phyloP scores from a whole-genome alignment of 2,329 filamentous ascomycete genomes.

The Aspergillus versicolor region DNA sequence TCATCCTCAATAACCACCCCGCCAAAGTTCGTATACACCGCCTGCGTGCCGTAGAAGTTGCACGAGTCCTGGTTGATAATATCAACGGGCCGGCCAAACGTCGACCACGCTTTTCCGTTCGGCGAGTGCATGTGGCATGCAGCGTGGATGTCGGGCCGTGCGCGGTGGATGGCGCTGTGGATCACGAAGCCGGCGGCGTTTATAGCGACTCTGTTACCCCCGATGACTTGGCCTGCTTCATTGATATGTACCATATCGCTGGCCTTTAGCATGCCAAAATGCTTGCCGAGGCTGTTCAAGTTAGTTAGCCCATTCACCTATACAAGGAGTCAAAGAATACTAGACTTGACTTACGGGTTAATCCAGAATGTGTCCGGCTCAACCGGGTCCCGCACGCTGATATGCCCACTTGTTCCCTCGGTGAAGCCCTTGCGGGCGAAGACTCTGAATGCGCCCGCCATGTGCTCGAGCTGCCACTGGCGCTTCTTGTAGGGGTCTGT shows the following conservation, averaged over 20 bases:
- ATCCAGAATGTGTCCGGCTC: background rate
- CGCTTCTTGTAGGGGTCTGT: conserved; percentile 23
- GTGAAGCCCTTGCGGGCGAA: conserved; percentile 44
- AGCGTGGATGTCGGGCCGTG: conserved; percentile 46
- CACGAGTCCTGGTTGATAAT: conserved; percentile 42
- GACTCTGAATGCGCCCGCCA: conserved; percentile 46
- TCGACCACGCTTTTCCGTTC: conserved; percentile 45
- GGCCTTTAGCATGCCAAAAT: conserved; percentile 46
- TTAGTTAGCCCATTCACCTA: background rate
- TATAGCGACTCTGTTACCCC: conserved; percentile 35
- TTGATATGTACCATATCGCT: conserved; percentile 49
- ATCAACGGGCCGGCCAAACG: conserved; percentile 44
- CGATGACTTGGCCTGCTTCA: conserved; percentile 43
- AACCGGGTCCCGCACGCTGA: conserved; percentile 21
- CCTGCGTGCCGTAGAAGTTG: conserved; percentile 27
- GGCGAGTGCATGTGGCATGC: conserved; percentile 48
- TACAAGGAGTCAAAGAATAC: too few species aligned
- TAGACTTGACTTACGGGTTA: background rate
- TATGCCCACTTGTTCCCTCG: conserved; percentile 45
- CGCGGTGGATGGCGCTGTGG: conserved; percentile 47
- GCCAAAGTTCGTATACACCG: conserved; percentile 45
- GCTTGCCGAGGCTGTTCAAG: conserved; percentile 27
- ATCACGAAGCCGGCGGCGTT: conserved; percentile 51
- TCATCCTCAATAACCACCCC: conserved; percentile 47
- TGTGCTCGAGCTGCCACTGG: conserved; percentile 44